phyloP scores from a whole-genome alignment of 2,329 filamentous ascomycete species.

The Penicillium sp. region DNA sequence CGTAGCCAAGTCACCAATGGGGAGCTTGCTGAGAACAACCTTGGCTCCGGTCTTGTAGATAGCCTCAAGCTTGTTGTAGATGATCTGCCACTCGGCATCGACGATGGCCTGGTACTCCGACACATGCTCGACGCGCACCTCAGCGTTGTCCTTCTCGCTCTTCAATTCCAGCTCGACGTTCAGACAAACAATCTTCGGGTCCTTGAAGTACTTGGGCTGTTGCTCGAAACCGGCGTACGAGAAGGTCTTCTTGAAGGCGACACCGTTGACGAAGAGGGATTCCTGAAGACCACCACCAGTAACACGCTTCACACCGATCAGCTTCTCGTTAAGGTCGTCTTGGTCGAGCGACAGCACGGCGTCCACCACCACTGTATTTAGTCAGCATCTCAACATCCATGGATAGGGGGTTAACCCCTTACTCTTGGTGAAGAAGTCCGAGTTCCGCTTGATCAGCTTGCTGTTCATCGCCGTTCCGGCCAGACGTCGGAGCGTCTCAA shows the following conservation, averaged over 20 bases:
- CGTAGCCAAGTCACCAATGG: slow-evolving; percentile 92
- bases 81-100: slow-evolving; percentile 98
- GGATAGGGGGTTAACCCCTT: slow-evolving; percentile 33
- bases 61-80: slow-evolving; percentile 97
- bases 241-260: slow-evolving; percentile 99
- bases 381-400: slow-evolving; percentile 16
- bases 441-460: slow-evolving; percentile 97
- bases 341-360: slow-evolving; percentile 92
- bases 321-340: slow-evolving; percentile 91
- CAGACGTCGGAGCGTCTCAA: slow-evolving; percentile 79
- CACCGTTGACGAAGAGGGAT: slow-evolving; percentile 91
- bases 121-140: slow-evolving; percentile 94
- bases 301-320: slow-evolving; percentile 98
- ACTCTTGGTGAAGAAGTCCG: slow-evolving; percentile 96
- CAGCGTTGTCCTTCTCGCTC: slow-evolving; percentile 97
- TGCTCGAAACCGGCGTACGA: slow-evolving; percentile 98
- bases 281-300: slow-evolving; percentile 92
- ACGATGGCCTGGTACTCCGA: slow-evolving; percentile 99
- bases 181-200: slow-evolving; percentile 92
- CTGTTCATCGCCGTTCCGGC: slow-evolving; percentile 97
- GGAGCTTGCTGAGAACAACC: slow-evolving; percentile 92
- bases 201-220: slow-evolving; percentile 87
- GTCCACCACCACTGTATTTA: slow-evolving; percentile 94
- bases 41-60: slow-evolving; percentile 89
- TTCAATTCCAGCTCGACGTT: slow-evolving; percentile 98